Evolutionary conservation across 352 stramenopile genomes (phyloP).

Genomic region (Phytopythium boreale): DNA sequence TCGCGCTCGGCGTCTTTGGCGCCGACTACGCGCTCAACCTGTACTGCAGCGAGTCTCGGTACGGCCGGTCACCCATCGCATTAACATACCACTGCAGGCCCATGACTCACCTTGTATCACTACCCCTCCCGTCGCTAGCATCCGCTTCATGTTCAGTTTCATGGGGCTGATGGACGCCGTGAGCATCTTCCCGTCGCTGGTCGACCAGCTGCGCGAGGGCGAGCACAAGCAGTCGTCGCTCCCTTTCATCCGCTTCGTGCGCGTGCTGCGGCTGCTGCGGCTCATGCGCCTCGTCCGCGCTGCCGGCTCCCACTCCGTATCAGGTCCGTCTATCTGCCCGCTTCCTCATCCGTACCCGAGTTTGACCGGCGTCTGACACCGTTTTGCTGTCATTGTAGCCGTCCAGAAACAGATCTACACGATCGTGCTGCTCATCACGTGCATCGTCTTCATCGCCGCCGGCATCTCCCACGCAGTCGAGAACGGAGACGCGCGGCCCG

Average conservation of each 20-base stretch:
- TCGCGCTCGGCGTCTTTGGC: constrained; percentile 41
- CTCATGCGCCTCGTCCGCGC: constrained; percentile 48
- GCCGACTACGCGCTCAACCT: constrained; percentile 59
- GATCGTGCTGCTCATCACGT: constrained; percentile 58
- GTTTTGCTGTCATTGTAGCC: constrained; percentile 10
- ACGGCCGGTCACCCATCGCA: background rate
- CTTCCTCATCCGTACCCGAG: no score
- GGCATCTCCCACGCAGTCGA: constrained; percentile 60
- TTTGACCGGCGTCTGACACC: background rate
- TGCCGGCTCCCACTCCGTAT: constrained; percentile 41
- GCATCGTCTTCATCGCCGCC: constrained; percentile 62
- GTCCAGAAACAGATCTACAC: constrained; percentile 68
- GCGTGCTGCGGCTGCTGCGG: constrained; percentile 54
- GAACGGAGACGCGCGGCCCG: constrained; percentile 18
- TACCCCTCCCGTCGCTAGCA: background rate
- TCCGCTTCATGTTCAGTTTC: constrained; percentile 41
- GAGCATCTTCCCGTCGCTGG: constrained; percentile 50
- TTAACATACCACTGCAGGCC: background rate
- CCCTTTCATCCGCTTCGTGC: constrained; percentile 60
- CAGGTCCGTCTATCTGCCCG: constrained; percentile 11
- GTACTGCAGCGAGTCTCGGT: constrained; percentile 61
- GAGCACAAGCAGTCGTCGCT: constrained; percentile 23
- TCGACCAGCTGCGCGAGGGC: constrained; percentile 25
- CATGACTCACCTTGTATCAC: background rate
- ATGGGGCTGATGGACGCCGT: constrained; percentile 59